Evolutionary conservation across 345 rosid genomes (phyloP).

Genomic region (Turritis glabra): DNA sequence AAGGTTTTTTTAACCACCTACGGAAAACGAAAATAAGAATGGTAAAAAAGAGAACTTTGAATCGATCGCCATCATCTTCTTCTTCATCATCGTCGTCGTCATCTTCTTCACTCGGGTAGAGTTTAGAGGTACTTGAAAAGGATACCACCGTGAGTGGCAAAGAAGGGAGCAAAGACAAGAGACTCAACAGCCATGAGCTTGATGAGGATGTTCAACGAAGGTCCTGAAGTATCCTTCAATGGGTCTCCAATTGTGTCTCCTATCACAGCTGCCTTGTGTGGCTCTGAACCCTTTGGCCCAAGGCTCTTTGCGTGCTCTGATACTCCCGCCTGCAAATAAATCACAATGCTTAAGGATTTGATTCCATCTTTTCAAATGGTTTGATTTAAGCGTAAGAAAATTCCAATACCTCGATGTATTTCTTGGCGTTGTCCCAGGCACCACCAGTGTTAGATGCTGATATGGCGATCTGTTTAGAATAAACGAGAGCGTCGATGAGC

Average conservation of each 20-base stretch:
- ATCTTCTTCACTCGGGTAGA: slow-evolving; percentile 23
- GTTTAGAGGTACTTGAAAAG: slow-evolving; percentile 72
- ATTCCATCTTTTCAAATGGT: not conserved
- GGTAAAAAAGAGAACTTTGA: slow-evolving; percentile 31
- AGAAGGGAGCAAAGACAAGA: slow-evolving; percentile 94
- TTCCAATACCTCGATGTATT: slow-evolving; percentile 79
- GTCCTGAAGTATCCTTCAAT: slow-evolving; percentile 95
- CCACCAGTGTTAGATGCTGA: slow-evolving; percentile 99
- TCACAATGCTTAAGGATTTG: not conserved
- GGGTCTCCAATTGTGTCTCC: slow-evolving; percentile 99
- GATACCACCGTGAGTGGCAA: slow-evolving; percentile 92
- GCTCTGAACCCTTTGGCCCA: slow-evolving; percentile 93
- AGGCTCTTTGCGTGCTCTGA: slow-evolving; percentile 87
- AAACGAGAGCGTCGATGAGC: not conserved
- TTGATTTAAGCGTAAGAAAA: not conserved
- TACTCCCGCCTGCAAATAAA: slow-evolving; percentile 66
- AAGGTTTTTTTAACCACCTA: slow-evolving; percentile 34
- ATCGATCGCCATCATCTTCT: slow-evolving; percentile 24
- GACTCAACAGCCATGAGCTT: slow-evolving; percentile 99
- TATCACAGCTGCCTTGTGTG: slow-evolving; percentile 95
- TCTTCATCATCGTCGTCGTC: slow-evolving; percentile 22
- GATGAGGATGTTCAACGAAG: slow-evolving; percentile 94
- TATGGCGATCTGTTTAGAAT: slow-evolving; percentile 68
- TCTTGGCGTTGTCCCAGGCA: slow-evolving; percentile 99
- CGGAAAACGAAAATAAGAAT: slow-evolving; percentile 32